Conservation (phyloP, 176 grass and related monocot species). For the Calamus simplicifolius region DNA sequence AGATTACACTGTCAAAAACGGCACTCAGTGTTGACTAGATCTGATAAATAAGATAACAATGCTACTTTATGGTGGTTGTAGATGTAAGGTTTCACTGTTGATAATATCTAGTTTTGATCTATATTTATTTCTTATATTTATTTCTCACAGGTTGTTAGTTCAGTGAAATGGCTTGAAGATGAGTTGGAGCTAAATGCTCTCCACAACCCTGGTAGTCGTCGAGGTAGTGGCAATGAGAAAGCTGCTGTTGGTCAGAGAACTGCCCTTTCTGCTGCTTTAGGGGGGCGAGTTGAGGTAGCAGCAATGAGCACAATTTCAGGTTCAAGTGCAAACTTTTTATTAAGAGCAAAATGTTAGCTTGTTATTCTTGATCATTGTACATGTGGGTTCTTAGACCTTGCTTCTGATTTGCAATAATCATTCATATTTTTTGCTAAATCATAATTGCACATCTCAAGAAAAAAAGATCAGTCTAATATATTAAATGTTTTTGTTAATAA, state of each 20-base stretch:
- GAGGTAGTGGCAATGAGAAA: slow-evolving; percentile 85
- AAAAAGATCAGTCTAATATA: slow-evolving; percentile 1
- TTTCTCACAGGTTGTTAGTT: slow-evolving; percentile 86
- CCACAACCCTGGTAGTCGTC: slow-evolving; percentile 77
- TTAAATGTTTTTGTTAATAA: slow-evolving; percentile 22
- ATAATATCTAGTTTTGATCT: no score
- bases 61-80: no score
- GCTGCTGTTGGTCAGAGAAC: slow-evolving; percentile 72
- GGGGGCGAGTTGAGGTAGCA: slow-evolving; percentile 85
- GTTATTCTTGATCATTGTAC: slow-evolving; percentile 11
- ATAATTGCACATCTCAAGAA: no score
- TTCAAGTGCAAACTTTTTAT: slow-evolving; percentile 31
- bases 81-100: no score
- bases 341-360: neutral
- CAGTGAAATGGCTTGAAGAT: slow-evolving; percentile 99
- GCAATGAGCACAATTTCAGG: slow-evolving; percentile 99
- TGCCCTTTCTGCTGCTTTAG: slow-evolving; percentile 94
- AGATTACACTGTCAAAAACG: no score
- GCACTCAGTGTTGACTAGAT: no score
- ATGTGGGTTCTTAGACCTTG: no score
- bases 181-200: slow-evolving; percentile 95
- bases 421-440: no score
- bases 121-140: slow-evolving; percentile 11
- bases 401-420: no score
- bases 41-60: no score